phyloP scores from a whole-genome alignment of 1,284 basidiomycete genomes.

The Xerocomus amazonicus region DNA sequence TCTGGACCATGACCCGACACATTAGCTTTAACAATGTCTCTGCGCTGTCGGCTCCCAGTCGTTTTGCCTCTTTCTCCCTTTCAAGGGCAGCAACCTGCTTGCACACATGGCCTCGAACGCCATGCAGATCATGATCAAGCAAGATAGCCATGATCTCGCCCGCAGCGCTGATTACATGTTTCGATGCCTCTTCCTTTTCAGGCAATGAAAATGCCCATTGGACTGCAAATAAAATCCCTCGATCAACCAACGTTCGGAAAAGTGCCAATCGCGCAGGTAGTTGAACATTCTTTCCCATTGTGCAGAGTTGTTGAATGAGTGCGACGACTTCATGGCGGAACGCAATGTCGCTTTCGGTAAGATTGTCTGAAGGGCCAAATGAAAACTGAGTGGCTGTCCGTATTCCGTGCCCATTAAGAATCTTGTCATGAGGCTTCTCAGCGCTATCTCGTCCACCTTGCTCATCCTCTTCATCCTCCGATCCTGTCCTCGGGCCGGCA shows the following conservation, averaged over 20 bases:
- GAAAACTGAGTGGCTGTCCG: constrained; percentile 39
- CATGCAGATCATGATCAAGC: constrained; percentile 89
- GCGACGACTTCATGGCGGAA: constrained; percentile 72
- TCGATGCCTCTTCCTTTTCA: constrained; percentile 46
- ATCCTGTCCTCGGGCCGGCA: constrained; percentile 30
- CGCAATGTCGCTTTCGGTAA: constrained; percentile 48
- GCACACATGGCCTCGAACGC: constrained; percentile 80
- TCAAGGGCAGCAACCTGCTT: constrained; percentile 73
- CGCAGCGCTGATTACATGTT: constrained; percentile 64
- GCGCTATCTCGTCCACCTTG: constrained; percentile 23
- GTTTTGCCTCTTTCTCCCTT: constrained; percentile 51
- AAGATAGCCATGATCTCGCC: constrained; percentile 86
- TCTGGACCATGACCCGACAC: constrained; percentile 73
- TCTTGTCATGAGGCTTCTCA: constrained; percentile 33
- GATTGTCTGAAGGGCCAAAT: constrained; percentile 48
- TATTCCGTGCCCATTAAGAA: constrained; percentile 24
- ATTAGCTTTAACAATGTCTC: constrained; percentile 77
- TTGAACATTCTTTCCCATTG: constrained; percentile 97
- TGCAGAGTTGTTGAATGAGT: constrained; percentile 89
- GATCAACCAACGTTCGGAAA: constrained; percentile 88
- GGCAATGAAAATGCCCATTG: constrained; percentile 79
- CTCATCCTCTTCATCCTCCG: constrained; percentile 31
- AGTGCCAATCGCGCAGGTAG: constrained; percentile 81
- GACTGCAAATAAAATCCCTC: constrained; percentile 85
- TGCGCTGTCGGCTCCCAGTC: constrained; percentile 56